A percentile compares a stretch with the other conserved stretches of the same genome.
phyloP scores from a whole-genome alignment of 2,329 filamentous ascomycete species.

The Venturia oleaginea region DNA sequence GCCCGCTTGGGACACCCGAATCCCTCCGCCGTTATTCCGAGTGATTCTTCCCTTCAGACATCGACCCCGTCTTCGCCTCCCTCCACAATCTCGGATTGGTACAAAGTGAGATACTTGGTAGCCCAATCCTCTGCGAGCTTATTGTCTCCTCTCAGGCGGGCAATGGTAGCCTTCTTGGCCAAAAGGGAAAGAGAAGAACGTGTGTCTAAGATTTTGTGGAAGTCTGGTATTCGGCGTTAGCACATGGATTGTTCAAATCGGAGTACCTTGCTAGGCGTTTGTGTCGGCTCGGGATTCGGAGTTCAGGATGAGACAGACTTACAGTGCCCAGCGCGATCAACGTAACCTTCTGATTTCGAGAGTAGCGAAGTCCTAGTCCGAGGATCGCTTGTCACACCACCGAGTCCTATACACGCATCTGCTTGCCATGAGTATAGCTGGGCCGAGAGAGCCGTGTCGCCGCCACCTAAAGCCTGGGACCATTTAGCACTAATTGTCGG shows the following conservation, averaged over 20 bases:
- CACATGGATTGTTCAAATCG: background rate
- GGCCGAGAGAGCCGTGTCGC: slow-evolving; percentile 53
- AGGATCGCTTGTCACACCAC: slow-evolving; percentile 38
- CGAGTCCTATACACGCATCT: slow-evolving; percentile 71
- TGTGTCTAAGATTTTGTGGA: slow-evolving; percentile 57
- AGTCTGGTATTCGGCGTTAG: slow-evolving; percentile 36
- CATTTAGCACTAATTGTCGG: slow-evolving; percentile 1
- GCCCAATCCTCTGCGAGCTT: slow-evolving; percentile 14
- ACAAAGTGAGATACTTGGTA: slow-evolving; percentile 24
- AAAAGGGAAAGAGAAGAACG: slow-evolving; percentile 68
- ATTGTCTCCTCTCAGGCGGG: slow-evolving; percentile 57
- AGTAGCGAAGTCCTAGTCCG: slow-evolving; percentile 21
- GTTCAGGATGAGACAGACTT: background rate
- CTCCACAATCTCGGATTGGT: slow-evolving; percentile 9
- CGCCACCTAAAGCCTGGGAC: slow-evolving; percentile 51
- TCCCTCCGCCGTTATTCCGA: background rate
- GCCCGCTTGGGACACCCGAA: too few relatives aligned
- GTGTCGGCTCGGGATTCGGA: background rate
- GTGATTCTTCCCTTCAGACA: background rate
- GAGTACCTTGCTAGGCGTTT: slow-evolving; percentile 19
- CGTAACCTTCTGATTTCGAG: slow-evolving; percentile 20
- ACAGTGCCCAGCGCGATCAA: slow-evolving; percentile 21
- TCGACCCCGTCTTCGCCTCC: background rate
- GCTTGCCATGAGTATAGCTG: slow-evolving; percentile 61
- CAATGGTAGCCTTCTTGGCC: slow-evolving; percentile 72